Conservation (phyloP, 2,329 filamentous ascomycete genomes). For the Ceratocystis variospora region DNA sequence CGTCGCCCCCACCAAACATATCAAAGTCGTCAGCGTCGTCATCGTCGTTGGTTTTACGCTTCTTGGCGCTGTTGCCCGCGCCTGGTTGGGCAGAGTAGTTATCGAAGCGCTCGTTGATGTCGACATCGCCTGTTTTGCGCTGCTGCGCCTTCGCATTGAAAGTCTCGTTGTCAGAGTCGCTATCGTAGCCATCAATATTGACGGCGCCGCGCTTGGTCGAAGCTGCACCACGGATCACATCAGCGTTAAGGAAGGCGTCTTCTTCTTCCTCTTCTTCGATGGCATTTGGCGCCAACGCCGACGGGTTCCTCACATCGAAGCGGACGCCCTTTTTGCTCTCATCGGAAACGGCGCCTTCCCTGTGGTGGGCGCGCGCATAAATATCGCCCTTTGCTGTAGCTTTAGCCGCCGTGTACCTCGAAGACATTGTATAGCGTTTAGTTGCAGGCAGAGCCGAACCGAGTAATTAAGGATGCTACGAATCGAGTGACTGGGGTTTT, state of each 20-base stretch:
- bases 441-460: neutral
- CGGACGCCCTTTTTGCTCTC: conserved; percentile 51
- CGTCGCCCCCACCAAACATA: conserved; percentile 66
- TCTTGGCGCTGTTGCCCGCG: conserved; percentile 24
- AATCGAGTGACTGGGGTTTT: neutral
- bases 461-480: neutral
- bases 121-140: conserved; percentile 29
- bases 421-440: conserved; percentile 35
- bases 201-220: conserved; percentile 83
- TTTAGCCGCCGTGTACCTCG: conserved; percentile 50
- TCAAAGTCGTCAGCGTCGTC: conserved; percentile 47
- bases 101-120: conserved; percentile 32
- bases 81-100: conserved; percentile 36
- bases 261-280: conserved; percentile 46
- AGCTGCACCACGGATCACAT: conserved; percentile 71
- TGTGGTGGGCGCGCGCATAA: conserved; percentile 61
- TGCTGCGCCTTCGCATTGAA: conserved; percentile 62
- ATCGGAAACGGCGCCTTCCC: conserved; percentile 35
- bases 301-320: conserved; percentile 91
- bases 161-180: conserved; percentile 81
- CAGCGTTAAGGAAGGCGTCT: conserved; percentile 67
- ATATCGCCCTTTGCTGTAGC: conserved; percentile 74
- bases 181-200: conserved; percentile 93
- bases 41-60: conserved; percentile 24
- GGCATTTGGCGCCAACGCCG: conserved; percentile 72